These are phyloP conservation scores for Dalbergia cochinchinensis DNA, from an alignment of 306 rosid genomes.

Conservation along the genomic window DNA sequence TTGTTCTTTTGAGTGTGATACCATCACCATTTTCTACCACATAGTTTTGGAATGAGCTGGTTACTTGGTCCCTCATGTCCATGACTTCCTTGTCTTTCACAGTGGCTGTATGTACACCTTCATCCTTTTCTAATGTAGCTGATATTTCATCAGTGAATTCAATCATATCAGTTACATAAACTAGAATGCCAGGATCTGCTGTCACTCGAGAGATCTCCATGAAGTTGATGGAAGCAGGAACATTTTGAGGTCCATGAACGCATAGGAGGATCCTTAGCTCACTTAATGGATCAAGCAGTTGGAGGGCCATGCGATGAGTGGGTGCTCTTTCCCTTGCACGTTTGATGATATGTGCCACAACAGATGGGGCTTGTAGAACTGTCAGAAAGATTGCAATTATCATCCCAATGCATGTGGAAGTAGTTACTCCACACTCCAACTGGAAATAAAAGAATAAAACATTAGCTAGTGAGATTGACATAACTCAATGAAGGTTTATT, in stretches of 20 bases:
- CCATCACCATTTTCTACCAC: conserved; percentile 53
- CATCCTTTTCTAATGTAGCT: conserved; percentile 56
- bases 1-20: conserved; percentile 57
- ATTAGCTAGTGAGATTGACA: conserved; percentile 7
- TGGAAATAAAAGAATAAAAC: conserved; percentile 30
- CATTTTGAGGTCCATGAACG: conserved; percentile 68
- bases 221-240: conserved; percentile 65
- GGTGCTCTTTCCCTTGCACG: conserved; percentile 79
- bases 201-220: conserved; percentile 72
- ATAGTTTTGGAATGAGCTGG: conserved; percentile 59
- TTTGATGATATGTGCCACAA: conserved; percentile 69
- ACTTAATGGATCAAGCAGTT: conserved; percentile 63
- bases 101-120: conserved; percentile 49
- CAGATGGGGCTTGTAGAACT: conserved; percentile 64
- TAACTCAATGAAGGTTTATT: background rate
- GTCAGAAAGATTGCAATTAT: conserved; percentile 68
- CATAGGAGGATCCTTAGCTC: conserved; percentile 68
- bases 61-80: conserved; percentile 69
- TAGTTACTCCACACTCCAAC: conserved; percentile 57
- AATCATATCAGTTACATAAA: conserved; percentile 72
- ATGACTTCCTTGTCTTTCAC: conserved; percentile 58
- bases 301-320: conserved; percentile 71
- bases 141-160: conserved; percentile 70
- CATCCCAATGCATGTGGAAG: conserved; percentile 66
- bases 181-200: conserved; percentile 58